Conservation (phyloP, 1,139 yeast species). For the Wickerhamomyces sp. region DNA sequence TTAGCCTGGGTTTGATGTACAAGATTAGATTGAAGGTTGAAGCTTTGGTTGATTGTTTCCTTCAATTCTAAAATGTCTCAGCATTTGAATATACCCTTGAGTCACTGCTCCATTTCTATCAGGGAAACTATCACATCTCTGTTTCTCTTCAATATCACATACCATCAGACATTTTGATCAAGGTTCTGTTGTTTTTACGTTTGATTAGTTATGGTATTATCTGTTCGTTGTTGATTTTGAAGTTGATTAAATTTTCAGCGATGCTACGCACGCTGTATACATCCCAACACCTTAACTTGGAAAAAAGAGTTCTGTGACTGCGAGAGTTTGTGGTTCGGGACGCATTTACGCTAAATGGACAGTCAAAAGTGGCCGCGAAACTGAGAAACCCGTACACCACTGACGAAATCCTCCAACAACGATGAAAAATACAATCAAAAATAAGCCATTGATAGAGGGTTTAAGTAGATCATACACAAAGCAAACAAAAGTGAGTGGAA, state of each 20-base stretch:
- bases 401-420: too few species aligned
- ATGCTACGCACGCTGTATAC: background rate
- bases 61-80: too few species aligned
- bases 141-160: slow-evolving; percentile 9
- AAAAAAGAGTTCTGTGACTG: background rate
- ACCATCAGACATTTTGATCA: slow-evolving; percentile 25
- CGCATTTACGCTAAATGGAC: background rate
- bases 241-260: slow-evolving; percentile 7
- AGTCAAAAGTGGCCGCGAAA: background rate
- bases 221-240: background rate
- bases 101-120: background rate
- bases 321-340: background rate
- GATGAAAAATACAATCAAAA: too few species aligned
- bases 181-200: slow-evolving; percentile 6
- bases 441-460: too few species aligned
- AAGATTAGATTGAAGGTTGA: too few species aligned
- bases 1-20: too few species aligned
- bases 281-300: slow-evolving; percentile 1
- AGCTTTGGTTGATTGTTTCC: too few species aligned
- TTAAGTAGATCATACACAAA: too few species aligned
- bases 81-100: background rate
- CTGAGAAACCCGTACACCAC: background rate
- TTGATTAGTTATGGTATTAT: background rate
- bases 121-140: background rate
- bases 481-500: too few species aligned